phyloP scores from a whole-genome alignment of 2,329 filamentous ascomycete genomes.

The Fusarium sp. region DNA sequence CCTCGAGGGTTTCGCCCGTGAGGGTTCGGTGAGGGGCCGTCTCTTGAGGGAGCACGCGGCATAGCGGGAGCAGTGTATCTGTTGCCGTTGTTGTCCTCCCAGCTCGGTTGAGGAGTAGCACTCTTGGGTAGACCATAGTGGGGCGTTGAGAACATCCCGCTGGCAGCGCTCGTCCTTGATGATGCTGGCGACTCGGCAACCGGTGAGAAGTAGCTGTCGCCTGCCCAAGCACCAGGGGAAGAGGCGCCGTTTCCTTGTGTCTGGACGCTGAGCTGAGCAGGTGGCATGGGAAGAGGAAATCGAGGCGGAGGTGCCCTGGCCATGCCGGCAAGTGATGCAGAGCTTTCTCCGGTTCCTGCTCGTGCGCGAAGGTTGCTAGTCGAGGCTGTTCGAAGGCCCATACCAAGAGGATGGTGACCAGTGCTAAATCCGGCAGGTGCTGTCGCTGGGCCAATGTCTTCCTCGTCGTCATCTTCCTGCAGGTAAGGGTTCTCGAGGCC shows the following conservation, averaged over 20 bases:
- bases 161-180: constrained; percentile 80
- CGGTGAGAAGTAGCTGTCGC: constrained; percentile 96
- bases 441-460: constrained; percentile 60
- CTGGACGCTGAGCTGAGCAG: constrained; percentile 76
- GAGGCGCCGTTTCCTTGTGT: constrained; percentile 62
- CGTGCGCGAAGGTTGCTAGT: constrained; percentile 81
- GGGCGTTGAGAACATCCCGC: constrained; percentile 74
- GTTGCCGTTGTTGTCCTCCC: constrained; percentile 81
- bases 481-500: constrained; percentile 86
- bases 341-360: constrained; percentile 80
- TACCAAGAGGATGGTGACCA: constrained; percentile 41
- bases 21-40: constrained; percentile 76
- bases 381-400: constrained; percentile 65
- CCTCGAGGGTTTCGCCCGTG: constrained; percentile 77
- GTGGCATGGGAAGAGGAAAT: constrained; percentile 75
- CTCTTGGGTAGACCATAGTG: constrained; percentile 78
- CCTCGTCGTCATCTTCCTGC: constrained; percentile 70
- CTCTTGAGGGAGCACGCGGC: constrained; percentile 83
- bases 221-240: constrained; percentile 73
- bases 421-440: constrained; percentile 55
- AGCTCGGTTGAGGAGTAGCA: constrained; percentile 74
- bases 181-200: constrained; percentile 82
- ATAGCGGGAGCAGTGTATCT: constrained; percentile 91
- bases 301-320: constrained; percentile 75
- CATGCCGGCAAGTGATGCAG: constrained; percentile 68